Evolutionary conservation across 164 flowering plant genomes (phyloP).

Genomic region (Dillenia suffruticosa): DNA sequence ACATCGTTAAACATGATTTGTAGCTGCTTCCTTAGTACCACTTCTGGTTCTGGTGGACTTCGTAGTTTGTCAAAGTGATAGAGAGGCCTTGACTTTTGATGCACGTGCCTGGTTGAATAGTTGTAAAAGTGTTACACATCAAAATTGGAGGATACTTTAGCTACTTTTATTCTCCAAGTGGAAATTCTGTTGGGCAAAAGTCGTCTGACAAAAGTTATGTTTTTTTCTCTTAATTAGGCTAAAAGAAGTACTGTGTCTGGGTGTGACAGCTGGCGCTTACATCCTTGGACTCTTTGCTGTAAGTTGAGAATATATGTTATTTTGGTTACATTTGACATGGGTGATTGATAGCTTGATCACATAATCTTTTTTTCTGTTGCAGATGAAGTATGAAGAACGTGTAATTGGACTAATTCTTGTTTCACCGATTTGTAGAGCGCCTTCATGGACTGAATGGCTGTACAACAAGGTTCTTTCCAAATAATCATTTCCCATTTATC

Average conservation of each 20-base stretch:
- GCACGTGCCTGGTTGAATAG: no score
- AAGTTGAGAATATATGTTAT: conserved; percentile 19
- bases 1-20: no score
- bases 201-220: not conserved
- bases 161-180: no score
- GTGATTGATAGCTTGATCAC: not conserved
- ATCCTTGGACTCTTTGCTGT: conserved; percentile 69
- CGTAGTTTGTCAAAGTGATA: no score
- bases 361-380: conserved; percentile 8
- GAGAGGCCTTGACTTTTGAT: no score
- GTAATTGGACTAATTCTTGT: conserved; percentile 73
- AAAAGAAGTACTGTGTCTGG: conserved; percentile 57
- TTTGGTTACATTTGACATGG: not conserved
- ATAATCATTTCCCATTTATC: not conserved
- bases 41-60: no score
- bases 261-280: conserved; percentile 83
- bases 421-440: conserved; percentile 67
- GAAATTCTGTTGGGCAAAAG: no score
- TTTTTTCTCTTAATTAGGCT: conserved; percentile 34
- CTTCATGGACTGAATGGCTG: conserved; percentile 80
- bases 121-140: no score
- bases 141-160: no score
- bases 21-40: no score
- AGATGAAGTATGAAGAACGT: conserved; percentile 61
- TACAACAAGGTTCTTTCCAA: conserved; percentile 54